phyloP scores from a whole-genome alignment of 2,329 filamentous ascomycete genomes.

The Hypoxylon sp. region DNA sequence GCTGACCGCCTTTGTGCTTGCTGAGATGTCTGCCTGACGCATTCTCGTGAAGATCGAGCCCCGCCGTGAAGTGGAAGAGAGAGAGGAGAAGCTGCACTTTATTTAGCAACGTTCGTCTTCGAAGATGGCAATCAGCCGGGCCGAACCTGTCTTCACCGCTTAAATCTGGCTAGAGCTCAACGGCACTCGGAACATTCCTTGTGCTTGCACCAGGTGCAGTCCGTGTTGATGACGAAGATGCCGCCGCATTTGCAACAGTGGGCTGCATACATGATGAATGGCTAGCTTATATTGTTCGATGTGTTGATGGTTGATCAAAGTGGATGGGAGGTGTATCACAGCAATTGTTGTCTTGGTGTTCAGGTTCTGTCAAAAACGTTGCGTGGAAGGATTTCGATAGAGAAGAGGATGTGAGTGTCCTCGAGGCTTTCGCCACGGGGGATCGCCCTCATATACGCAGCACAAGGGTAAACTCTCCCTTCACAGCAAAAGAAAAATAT shows the following conservation, averaged over 20 bases:
- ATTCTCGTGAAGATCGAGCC: constrained; percentile 16
- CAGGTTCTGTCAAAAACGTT: constrained; percentile 7
- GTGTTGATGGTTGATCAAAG: not conserved
- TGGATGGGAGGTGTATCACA: not conserved
- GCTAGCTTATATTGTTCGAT: constrained; percentile 6
- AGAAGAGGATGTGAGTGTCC: constrained; percentile 4
- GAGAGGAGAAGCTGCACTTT: constrained; percentile 9
- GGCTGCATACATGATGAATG: constrained; percentile 47
- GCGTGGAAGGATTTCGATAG: not conserved
- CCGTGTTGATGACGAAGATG: constrained; percentile 51
- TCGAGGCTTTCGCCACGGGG: constrained; percentile 20
- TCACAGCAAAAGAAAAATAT: constrained; percentile 35
- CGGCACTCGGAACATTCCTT: constrained; percentile 49
- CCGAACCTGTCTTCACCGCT: constrained; percentile 11
- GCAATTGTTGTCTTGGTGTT: constrained; percentile 5
- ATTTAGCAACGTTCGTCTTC: constrained; percentile 14
- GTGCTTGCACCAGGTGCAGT: constrained; percentile 52
- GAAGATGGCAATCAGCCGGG: not conserved
- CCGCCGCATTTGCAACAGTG: constrained; percentile 52
- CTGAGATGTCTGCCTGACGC: constrained; percentile 13
- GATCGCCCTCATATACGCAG: constrained; percentile 36
- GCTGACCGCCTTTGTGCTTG: constrained; percentile 7
- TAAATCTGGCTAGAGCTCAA: constrained; percentile 33
- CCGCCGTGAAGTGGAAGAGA: constrained; percentile 14
- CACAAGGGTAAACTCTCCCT: constrained; percentile 32